Conservation (phyloP, 2,329 filamentous ascomycete genomes). For the Plectosphaerella cucumerina region DNA sequence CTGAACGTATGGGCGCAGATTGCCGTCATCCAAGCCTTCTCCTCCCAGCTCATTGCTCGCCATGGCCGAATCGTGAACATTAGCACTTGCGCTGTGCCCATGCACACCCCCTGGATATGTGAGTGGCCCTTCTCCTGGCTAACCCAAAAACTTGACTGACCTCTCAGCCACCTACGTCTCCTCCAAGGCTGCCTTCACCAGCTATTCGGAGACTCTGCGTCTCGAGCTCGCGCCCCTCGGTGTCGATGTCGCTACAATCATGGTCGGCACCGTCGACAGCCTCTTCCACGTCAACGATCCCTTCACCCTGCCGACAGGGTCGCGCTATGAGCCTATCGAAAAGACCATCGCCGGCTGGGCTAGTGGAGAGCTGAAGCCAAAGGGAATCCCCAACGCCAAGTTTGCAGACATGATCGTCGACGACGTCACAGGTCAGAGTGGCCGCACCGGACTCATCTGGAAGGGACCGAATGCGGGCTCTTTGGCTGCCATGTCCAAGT, state of each 20-base stretch:
- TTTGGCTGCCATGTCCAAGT: neutral
- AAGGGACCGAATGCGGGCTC: conserved; percentile 12
- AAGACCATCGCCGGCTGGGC: conserved; percentile 13
- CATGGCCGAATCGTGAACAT: conserved; percentile 23
- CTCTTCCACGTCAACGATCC: neutral
- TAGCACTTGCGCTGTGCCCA: conserved; percentile 19
- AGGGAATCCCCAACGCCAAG: conserved; percentile 7
- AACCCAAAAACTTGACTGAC: neutral
- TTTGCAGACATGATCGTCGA: conserved; percentile 11
- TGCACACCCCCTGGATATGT: conserved; percentile 18
- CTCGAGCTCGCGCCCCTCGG: conserved; percentile 22
- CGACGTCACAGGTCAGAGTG: conserved; percentile 9
- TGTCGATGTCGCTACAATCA: conserved; percentile 17
- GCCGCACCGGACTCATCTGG: conserved; percentile 9
- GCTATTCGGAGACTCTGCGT: conserved; percentile 18
- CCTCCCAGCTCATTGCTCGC: conserved; percentile 18
- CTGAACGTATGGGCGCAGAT: conserved; percentile 24
- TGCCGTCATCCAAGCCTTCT: conserved; percentile 22
- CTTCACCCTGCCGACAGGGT: conserved; percentile 7
- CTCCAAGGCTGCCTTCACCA: conserved; percentile 17
- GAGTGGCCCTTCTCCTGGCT: neutral
- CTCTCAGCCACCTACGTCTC: conserved; percentile 16
- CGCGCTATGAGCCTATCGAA: conserved; percentile 11
- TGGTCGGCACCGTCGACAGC: conserved; percentile 7
- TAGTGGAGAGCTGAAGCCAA: conserved; percentile 12